Evolutionary conservation across 768 basidiomycete species (phyloP).

Genomic region (Russula emetica): DNA sequence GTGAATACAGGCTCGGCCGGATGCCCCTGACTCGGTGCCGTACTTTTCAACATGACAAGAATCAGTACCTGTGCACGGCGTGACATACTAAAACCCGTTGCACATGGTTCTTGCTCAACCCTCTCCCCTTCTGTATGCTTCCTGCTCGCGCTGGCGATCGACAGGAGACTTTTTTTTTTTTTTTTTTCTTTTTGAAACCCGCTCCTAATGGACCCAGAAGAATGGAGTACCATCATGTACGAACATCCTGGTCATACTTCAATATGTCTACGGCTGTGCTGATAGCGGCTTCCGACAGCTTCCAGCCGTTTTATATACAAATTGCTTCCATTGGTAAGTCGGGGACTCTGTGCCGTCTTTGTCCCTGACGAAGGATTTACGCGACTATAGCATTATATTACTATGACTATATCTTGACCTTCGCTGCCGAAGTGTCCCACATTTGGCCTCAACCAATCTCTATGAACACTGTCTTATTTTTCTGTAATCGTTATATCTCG

Average conservation of each 20-base stretch:
- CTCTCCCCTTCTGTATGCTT: neutral
- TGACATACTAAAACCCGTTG: too few species aligned
- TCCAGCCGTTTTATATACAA: neutral
- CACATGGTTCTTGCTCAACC: too few species aligned
- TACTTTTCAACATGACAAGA: too few species aligned
- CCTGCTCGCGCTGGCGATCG: neutral
- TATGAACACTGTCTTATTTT: constrained; percentile 43
- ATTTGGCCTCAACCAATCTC: constrained; percentile 45
- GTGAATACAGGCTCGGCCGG: too few species aligned
- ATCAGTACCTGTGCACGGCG: too few species aligned
- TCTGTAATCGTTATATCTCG: constrained; percentile 48
- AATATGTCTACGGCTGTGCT: neutral
- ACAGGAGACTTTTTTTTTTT: neutral
- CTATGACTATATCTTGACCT: constrained; percentile 35
- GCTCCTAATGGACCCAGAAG: neutral
- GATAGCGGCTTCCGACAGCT: neutral
- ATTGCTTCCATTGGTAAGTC: constrained; percentile 2
- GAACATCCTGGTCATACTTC: neutral
- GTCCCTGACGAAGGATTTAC: neutral
- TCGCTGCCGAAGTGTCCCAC: constrained; percentile 39
- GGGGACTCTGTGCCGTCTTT: neutral
- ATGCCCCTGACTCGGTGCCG: too few species aligned
- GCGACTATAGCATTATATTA: constrained; percentile 30
- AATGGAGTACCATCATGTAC: neutral
- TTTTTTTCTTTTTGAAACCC: neutral